Evolutionary conservation across 768 basidiomycete species (phyloP), one percentile per base, ranked within the genome.

Genomic region (Russula olivacea): DNA sequence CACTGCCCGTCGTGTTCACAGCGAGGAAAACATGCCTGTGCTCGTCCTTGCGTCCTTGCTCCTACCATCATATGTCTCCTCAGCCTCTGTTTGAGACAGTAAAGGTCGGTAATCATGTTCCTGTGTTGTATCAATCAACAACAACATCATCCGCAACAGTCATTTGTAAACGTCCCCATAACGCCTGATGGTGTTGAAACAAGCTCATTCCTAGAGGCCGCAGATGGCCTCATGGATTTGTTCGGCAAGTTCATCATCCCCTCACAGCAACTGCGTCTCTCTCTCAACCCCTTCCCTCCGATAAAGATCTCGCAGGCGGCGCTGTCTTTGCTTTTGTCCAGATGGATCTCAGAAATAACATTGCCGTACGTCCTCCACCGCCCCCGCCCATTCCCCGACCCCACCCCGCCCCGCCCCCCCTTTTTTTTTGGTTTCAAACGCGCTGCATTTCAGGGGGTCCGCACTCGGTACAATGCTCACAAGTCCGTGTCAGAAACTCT

Each of bases 111-210:
- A 38, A 23, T 62, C 55, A 19, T 54, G 25, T 47, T 36, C 30
- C 34, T 54, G 21, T 55, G 36, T 53, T 48, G 11, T 10, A 60
- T 55, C 55, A 61, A 65, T 47, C 47, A 50, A 49, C 36, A 54
- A 25, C 48, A 28, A 49, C 25, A 45, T 48, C 47, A 48, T 7
- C 15, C 21, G 23, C 17, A 58, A 30, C 66, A 97, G 94, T 93
- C 91, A 11, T 98, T 91, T 74, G 84, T 82, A 69, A 90, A 96
- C 65, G 91, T 98, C 45, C 81, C 85, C 17, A 78, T 90, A 68
- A 84, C 83, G n/a, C 79, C 83, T 49, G 76, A 79, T 4, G 94
- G 95, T 15, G 84, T 98, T 55, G 86, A 93, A 71, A 92, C 93
- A 0, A 70, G 76, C 21, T 73, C 80, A 14, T 98, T 98, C 78